Evolutionary conservation across 2,329 filamentous ascomycete species (phyloP).

Genomic region (Karstenula rhodostoma): DNA sequence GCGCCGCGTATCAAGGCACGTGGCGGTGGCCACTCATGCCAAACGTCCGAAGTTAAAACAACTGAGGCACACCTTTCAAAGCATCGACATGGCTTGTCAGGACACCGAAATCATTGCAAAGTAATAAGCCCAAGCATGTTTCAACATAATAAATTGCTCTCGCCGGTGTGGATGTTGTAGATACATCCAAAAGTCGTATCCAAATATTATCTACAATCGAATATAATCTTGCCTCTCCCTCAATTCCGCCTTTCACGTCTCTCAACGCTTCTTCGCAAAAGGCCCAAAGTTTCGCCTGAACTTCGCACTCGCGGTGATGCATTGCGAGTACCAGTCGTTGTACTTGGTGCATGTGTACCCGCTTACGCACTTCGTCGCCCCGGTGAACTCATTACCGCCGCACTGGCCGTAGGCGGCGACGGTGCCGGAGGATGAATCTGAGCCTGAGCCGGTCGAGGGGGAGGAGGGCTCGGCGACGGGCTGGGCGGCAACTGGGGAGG

Average conservation of each 20-base stretch:
- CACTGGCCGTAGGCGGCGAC: conserved; percentile 44
- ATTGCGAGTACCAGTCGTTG: conserved; percentile 16
- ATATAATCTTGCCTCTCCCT: not conserved
- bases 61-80: no score
- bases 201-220: not conserved
- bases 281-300: conserved; percentile 9
- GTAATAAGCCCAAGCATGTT: not conserved
- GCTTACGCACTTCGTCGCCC: conserved; percentile 1
- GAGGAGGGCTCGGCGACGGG: not conserved
- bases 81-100: no score
- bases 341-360: not conserved
- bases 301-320: conserved; percentile 7
- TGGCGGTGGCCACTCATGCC: no score
- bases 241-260: not conserved
- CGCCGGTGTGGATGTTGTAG: not conserved
- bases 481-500: not conserved
- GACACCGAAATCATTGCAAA: no score
- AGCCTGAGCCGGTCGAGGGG: conserved; percentile 6
- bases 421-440: not conserved
- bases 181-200: not conserved
- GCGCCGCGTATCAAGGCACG: no score
- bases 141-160: not conserved
- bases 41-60: no score
- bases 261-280: conserved; percentile 2
- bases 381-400: conserved; percentile 6